Evolutionary conservation across 2,329 filamentous ascomycete species (phyloP).

Genomic region (Fusarium duplospermum): DNA sequence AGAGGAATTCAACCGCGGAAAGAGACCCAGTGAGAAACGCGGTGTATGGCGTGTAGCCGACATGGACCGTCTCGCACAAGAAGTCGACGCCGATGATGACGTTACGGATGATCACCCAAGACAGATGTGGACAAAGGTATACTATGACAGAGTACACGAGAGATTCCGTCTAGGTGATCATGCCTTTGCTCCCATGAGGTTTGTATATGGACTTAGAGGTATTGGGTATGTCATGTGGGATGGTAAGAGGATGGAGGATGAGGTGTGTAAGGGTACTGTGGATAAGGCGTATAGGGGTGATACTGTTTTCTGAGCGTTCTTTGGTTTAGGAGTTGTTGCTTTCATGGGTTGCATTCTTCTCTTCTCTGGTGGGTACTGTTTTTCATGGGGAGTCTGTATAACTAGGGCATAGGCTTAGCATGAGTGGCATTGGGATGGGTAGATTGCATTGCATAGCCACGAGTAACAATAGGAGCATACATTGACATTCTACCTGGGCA

Average conservation of each 20-base stretch:
- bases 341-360: neutral
- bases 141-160: conserved; percentile 29
- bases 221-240: conserved; percentile 42
- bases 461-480: neutral
- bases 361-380: neutral
- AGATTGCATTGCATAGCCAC: neutral
- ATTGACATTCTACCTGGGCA: neutral
- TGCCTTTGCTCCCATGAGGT: conserved; percentile 31
- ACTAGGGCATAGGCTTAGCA: neutral
- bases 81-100: conserved; percentile 31
- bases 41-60: conserved; percentile 29
- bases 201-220: conserved; percentile 29
- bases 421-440: neutral
- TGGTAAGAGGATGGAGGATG: conserved; percentile 29
- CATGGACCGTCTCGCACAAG: conserved; percentile 28
- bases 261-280: conserved; percentile 25
- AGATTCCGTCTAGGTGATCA: conserved; percentile 32
- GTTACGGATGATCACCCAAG: conserved; percentile 27
- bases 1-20: conserved; percentile 22
- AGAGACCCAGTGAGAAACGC: neutral
- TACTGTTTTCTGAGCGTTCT: conserved; percentile 16
- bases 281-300: conserved; percentile 36
- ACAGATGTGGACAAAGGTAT: conserved; percentile 30
- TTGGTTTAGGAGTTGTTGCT: neutral
- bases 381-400: neutral